A percentile compares a stretch with the other conserved stretches of the same genome.
Conservation (phyloP, 2,329 filamentous ascomycete species). For the Thyridium curvatum region DNA sequence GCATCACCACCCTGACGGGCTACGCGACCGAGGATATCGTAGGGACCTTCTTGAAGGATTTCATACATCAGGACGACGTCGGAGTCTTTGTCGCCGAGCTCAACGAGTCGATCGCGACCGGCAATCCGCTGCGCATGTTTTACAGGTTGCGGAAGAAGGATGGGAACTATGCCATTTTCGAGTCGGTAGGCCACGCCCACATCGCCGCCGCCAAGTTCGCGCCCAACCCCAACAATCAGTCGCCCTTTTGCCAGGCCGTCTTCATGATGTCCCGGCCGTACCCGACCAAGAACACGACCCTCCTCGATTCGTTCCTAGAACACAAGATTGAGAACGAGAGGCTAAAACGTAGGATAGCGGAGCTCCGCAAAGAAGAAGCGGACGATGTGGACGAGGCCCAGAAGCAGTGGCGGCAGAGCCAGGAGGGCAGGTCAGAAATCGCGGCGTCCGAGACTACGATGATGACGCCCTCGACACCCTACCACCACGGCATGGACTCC, state of each 20-base stretch:
- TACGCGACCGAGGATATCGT: constrained; percentile 65
- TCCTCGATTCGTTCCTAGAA: constrained; percentile 89
- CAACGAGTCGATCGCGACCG: constrained; percentile 79
- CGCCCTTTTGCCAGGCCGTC: constrained; percentile 76
- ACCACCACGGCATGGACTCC: neutral
- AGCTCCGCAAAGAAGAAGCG: constrained; percentile 78
- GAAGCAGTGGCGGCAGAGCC: constrained; percentile 52
- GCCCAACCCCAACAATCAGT: constrained; percentile 56
- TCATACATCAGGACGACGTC: constrained; percentile 80
- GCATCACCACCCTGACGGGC: constrained; percentile 67
- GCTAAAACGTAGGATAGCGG: constrained; percentile 74
- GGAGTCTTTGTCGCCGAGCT: constrained; percentile 78
- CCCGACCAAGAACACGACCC: constrained; percentile 75
- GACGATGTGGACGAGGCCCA: constrained; percentile 67
- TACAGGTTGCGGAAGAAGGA: constrained; percentile 76
- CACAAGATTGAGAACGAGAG: constrained; percentile 96
- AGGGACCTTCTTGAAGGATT: constrained; percentile 71
- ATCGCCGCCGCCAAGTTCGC: constrained; percentile 63
- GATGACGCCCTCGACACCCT: constrained; percentile 18
- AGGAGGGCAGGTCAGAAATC: constrained; percentile 49
- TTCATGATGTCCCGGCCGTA: constrained; percentile 92
- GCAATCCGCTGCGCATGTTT: constrained; percentile 75
- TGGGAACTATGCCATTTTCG: constrained; percentile 71
- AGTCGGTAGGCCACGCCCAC: constrained; percentile 89
- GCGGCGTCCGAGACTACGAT: constrained; percentile 41